Evolutionary conservation across 345 rosid species (phyloP), one percentile per base, ranked within the genome.

Genomic region (Boechera divaricarpa): DNA sequence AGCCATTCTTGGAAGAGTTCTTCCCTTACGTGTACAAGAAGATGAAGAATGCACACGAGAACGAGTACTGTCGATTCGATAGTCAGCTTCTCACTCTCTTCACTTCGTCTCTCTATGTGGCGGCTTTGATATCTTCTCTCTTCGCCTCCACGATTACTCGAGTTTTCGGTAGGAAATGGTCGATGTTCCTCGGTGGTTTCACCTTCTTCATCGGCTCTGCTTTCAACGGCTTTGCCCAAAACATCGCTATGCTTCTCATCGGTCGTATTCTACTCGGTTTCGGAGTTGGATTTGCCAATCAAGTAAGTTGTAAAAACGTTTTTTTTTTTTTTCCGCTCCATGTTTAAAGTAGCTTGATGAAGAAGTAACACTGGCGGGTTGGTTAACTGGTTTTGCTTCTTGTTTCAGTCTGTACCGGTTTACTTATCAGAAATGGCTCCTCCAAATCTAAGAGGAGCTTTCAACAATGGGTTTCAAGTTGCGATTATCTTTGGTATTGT

Each of bases 401-500:
- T 65, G 49, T 72, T 72, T 31, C 81, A 78, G 90, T 86, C 93
- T 28, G 93, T 92, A 39, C 97, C 97, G 3, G 85, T 92, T 13
- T 90, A 88, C 70, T 78, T 92, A 29, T 92, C 90, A 1, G 97
- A 92, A 77, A 92, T 90, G 95, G 97, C 97, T 0, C 97, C 95
- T 1, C 79, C 91, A 1, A 85, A 82, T 49, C 54, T 88, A 6
- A 84, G 95, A 83, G 97, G 95, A 72, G 95, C 93, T 1, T 87
- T 92, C 54, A 90, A 88, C 86, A 92, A 87, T 3, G 89, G 90
- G 4, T 92, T 92, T 75, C 97, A 92, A 76, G 76, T 92, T 59
- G 95, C 93, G 0, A 88, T 88, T 70, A 88, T 91, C 11, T 78
- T 88, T 29, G 97, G 97, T 12, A 90, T 90, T 15, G 74, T 92